Conservation (phyloP, 2,329 filamentous ascomycete genomes). For the Colletotrichum tabaci region DNA sequence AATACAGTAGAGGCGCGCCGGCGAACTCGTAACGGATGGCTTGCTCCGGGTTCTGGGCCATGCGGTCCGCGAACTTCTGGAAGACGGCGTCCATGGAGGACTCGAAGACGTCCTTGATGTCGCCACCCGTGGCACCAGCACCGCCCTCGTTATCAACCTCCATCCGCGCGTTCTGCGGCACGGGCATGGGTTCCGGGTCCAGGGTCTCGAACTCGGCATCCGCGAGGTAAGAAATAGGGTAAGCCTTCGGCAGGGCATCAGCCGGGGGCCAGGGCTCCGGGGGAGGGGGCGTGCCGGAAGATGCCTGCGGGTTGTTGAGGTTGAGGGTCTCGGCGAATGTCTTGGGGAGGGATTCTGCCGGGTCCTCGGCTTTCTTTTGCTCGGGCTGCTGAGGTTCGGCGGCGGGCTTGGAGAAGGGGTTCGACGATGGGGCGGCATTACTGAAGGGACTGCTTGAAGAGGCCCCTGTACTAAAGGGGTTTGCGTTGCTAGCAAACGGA, state of each 20-base stretch:
- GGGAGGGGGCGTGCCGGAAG: constrained; percentile 55
- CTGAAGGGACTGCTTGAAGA: constrained; percentile 62
- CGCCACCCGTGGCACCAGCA: constrained; percentile 45
- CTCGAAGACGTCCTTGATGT: constrained; percentile 79
- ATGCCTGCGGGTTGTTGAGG: constrained; percentile 70
- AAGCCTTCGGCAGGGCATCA: constrained; percentile 76
- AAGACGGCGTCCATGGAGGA: constrained; percentile 82
- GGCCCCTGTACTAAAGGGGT: constrained; percentile 35
- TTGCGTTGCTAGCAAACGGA: constrained; percentile 70
- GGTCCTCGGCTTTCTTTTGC: constrained; percentile 45
- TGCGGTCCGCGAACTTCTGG: constrained; percentile 83
- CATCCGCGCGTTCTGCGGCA: constrained; percentile 65
- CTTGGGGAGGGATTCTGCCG: constrained; percentile 62
- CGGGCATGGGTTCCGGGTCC: constrained; percentile 70
- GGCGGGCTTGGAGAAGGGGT: constrained; percentile 50
- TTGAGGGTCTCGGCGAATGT: constrained; percentile 84
- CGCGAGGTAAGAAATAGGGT: constrained; percentile 82
- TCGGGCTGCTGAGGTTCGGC: constrained; percentile 53
- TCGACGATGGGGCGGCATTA: constrained; percentile 47
- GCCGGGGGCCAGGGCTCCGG: constrained; percentile 83
- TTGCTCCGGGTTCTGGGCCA: constrained; percentile 87
- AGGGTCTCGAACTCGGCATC: constrained; percentile 95
- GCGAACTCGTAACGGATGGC: constrained; percentile 85
- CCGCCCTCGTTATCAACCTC: constrained; percentile 60
- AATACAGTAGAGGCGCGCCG: constrained; percentile 84